These are phyloP conservation scores for Penicillium verhagenii DNA, from an alignment of 495 filamentous ascomycete genomes.

Conservation along the genomic window DNA sequence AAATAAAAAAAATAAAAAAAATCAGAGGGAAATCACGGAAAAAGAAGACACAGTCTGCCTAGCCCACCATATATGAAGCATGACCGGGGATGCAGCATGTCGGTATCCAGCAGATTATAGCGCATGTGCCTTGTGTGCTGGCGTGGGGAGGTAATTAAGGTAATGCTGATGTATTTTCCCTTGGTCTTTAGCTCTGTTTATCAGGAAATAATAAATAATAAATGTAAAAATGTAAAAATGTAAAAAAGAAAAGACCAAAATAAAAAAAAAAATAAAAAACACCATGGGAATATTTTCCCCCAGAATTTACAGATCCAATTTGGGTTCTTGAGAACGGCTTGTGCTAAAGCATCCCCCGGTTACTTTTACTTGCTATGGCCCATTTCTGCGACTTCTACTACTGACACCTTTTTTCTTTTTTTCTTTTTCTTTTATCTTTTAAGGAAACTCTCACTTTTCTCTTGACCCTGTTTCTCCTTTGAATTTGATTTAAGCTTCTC, in stretches of 20 bases:
- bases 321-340: conserved; percentile 3
- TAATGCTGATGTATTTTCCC: neutral
- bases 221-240: neutral
- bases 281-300: neutral
- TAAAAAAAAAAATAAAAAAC: conserved; percentile 1
- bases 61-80: conserved; percentile 12
- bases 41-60: conserved; percentile 1
- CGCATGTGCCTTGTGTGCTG: conserved; percentile 21
- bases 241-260: neutral
- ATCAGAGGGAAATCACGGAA: neutral
- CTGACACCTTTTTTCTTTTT: neutral
- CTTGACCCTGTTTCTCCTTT: neutral
- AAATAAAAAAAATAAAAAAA: conserved; percentile 3
- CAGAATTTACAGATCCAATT: conserved; percentile 22
- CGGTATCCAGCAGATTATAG: conserved; percentile 17
- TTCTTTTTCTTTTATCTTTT: neutral
- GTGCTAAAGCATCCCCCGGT: conserved; percentile 10
- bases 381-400: conserved; percentile 1
- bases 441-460: neutral
- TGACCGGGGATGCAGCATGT: conserved; percentile 7
- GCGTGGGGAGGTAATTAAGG: conserved; percentile 4
- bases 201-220: neutral
- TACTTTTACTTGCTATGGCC: conserved; percentile 15
- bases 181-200: too few species aligned
- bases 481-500: conserved; percentile 16